Evolutionary conservation across 1,139 yeast genomes (phyloP), one percentile per base, ranked within the genome.

Genomic region (Saccharomyces hybrid): DNA sequence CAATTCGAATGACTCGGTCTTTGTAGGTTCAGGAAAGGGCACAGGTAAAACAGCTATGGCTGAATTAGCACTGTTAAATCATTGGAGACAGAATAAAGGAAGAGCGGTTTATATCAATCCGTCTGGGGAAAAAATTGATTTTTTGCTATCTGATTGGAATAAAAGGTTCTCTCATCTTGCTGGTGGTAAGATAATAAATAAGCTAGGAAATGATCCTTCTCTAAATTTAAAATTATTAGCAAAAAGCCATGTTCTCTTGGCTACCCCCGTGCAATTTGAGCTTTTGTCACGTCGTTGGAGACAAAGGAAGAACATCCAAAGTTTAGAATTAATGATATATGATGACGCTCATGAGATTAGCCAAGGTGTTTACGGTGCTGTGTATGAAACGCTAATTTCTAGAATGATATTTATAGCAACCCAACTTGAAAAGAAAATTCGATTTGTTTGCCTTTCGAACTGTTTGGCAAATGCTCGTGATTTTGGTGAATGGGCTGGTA

Each of bases 401-500:
- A 76, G 98, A 60, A 77, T 88, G 79, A 74, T 86, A 56, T 82
- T 87, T 59, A 80, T 90, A 68, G 73, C 83, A 0, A 76, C 81
- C 0, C 95, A 88, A 60, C 67, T 84, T 13, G 84, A 83, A 29
- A 73, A 71, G 2, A 62, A 68, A 5, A 61, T 82, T 2, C 74
- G 98, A 57, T 71, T 89, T 31, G 78, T 93, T 25, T 91, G 81
- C 0, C 70, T 93, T 14, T 76, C 88, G 1, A 76, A 82, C 1
- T 82, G 96, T 0, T 68, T 91, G 41, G 81, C 95, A 0, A 86
- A 85, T 65, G 88, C 86, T 3, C 76, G 81, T 54, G 96, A 88
- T 60, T 69, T 91, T 58, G 95, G 88, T 1, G 88, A 85, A 56
- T 95, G 98, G 96, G 70, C 93, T 38, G 96, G 95, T 2, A 84